phyloP scores from a whole-genome alignment of 306 rosid genomes.

The Styphnolobium japonicum region DNA sequence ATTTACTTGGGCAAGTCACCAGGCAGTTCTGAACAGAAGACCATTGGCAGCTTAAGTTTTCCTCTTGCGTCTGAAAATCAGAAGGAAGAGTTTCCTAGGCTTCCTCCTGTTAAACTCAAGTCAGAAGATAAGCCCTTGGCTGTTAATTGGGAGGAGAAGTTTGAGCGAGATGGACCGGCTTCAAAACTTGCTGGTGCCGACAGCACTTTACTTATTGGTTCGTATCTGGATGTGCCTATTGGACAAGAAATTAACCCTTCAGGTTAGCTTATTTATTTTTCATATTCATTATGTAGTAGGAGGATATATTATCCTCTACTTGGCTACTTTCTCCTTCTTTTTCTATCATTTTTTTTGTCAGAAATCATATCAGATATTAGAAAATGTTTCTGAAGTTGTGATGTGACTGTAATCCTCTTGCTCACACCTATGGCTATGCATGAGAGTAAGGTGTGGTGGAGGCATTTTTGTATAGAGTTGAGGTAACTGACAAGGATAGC shows the following conservation, averaged over 20 bases:
- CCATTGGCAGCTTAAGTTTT: constrained; percentile 45
- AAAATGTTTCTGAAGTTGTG: no score
- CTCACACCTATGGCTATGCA: no score
- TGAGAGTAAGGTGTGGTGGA: no score
- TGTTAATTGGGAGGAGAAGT: constrained; percentile 65
- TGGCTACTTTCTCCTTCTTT: no score
- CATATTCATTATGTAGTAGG: no score
- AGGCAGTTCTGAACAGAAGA: constrained; percentile 48
- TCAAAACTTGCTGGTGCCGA: constrained; percentile 43
- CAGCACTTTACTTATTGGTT: constrained; percentile 54
- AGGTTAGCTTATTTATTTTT: constrained; percentile 56
- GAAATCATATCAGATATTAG: no score
- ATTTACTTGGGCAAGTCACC: constrained; percentile 51
- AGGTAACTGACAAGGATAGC: no score
- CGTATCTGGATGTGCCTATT: constrained; percentile 64
- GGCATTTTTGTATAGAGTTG: no score
- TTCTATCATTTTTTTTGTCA: no score
- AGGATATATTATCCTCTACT: no score
- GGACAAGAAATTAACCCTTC: constrained; percentile 72
- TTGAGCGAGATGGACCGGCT: constrained; percentile 57
- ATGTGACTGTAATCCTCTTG: no score
- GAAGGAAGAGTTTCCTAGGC: constrained; percentile 75
- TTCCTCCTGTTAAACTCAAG: constrained; percentile 84
- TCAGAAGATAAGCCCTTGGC: constrained; percentile 62
- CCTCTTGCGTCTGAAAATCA: constrained; percentile 56